Evolutionary conservation across 164 flowering plant species (phyloP).

Genomic region (Piper longum): DNA sequence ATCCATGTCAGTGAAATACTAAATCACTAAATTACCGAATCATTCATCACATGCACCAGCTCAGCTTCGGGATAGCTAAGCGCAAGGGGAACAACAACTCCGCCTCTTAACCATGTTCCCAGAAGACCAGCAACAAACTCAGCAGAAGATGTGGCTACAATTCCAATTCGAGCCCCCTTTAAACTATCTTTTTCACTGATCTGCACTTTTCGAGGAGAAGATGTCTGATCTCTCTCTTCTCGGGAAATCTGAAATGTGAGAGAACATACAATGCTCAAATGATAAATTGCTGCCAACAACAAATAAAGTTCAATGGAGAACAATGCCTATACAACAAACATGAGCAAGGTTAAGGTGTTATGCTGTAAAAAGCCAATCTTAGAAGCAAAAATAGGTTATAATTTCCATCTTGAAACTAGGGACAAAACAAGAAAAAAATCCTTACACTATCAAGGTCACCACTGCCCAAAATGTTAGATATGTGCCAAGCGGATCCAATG

Average conservation of each 20-base stretch:
- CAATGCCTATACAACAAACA: slow-evolving; percentile 14
- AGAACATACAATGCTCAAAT: too few relatives aligned
- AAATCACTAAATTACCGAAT: slow-evolving; percentile 46
- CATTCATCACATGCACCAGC: slow-evolving; percentile 85
- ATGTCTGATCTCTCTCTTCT: slow-evolving; percentile 1
- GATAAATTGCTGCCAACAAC: too few relatives aligned
- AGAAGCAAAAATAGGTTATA: neutral
- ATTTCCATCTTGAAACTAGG: neutral
- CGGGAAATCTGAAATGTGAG: too few relatives aligned
- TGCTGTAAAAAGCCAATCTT: too few relatives aligned
- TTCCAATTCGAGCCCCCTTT: slow-evolving; percentile 76
- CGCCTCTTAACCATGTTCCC: slow-evolving; percentile 90
- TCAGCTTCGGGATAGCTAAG: slow-evolving; percentile 95
- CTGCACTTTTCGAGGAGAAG: slow-evolving; percentile 2
- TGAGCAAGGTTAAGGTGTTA: too few relatives aligned
- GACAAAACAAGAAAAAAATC: slow-evolving; percentile 1
- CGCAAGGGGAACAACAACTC: slow-evolving; percentile 98
- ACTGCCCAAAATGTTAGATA: slow-evolving; percentile 31
- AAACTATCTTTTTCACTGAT: slow-evolving; percentile 23
- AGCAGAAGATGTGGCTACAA: slow-evolving; percentile 91
- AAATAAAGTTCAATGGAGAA: neutral
- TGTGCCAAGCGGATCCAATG: slow-evolving; percentile 45
- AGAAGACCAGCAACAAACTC: slow-evolving; percentile 87
- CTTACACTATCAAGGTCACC: slow-evolving; percentile 30
- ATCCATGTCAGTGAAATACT: neutral